phyloP scores from a whole-genome alignment of 148 eudicot genomes.

The Mesembryanthemum crystallinum region DNA sequence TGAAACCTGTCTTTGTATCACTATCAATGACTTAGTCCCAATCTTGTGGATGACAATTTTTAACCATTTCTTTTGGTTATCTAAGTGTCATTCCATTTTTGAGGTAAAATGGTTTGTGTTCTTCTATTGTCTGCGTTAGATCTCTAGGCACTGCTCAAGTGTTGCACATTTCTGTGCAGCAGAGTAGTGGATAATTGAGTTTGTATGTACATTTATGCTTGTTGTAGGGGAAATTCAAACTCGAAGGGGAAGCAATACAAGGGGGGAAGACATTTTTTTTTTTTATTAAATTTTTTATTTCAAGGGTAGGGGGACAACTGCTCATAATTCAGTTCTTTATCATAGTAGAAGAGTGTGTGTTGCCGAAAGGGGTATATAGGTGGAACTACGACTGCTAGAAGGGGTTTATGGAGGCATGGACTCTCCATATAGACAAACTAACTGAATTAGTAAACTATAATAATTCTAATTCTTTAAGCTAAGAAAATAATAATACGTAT shows the following conservation, averaged over 20 bases:
- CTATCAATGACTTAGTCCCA: neutral
- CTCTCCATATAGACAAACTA: neutral
- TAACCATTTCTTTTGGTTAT: neutral
- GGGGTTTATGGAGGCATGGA: neutral
- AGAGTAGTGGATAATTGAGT: neutral
- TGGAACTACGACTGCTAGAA: neutral
- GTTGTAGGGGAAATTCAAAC: neutral
- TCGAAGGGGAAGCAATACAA: neutral
- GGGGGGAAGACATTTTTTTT: no score
- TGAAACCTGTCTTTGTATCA: neutral
- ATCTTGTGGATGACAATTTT: neutral
- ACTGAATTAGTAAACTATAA: neutral
- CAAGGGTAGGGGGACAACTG: neutral
- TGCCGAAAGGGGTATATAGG: neutral
- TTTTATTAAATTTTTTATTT: no score
- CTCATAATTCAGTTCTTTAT: neutral
- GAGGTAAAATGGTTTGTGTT: neutral
- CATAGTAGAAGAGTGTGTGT: neutral
- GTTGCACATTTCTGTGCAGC: neutral
- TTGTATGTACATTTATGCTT: neutral
- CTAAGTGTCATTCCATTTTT: neutral
- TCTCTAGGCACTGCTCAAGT: neutral
- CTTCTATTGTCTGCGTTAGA: neutral
- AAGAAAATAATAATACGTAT: no score
- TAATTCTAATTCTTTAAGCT: neutral